These are phyloP conservation scores for Cairneyella variabilis DNA, from an alignment of 495 filamentous ascomycete genomes.

Conservation along the genomic window DNA sequence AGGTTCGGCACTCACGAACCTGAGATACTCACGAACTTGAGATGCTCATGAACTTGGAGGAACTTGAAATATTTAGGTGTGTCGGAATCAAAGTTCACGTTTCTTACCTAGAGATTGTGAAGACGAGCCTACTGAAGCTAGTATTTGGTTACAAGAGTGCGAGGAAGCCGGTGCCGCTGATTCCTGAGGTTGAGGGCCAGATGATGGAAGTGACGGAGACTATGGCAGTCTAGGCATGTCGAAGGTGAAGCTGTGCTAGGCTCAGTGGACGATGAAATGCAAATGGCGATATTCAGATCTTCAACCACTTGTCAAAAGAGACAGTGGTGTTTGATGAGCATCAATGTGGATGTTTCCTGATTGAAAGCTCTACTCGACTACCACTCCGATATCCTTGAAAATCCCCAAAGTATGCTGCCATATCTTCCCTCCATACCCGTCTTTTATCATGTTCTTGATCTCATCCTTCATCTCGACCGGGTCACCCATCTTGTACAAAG, in stretches of 20 bases:
- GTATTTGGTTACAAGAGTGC: no score
- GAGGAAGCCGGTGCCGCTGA: no score
- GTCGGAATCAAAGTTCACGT: no score
- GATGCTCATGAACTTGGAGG: no score
- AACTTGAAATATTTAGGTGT: no score
- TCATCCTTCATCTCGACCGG: neutral
- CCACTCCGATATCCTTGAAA: neutral
- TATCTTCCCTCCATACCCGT: neutral
- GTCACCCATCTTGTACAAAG: neutral
- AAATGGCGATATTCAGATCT: neutral
- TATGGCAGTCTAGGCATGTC: conserved; percentile 93
- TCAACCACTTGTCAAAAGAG: neutral
- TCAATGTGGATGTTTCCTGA: neutral
- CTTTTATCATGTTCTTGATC: neutral
- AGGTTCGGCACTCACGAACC: no score
- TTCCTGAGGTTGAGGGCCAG: no score
- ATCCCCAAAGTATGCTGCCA: neutral
- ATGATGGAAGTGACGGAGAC: no score
- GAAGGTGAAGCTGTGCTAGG: conserved; percentile 83
- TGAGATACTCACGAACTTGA: no score
- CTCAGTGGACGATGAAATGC: neutral
- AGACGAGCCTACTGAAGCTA: no score
- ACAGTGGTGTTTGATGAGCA: neutral
- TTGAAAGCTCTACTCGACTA: neutral
- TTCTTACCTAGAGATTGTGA: no score